Base-by-base conservation (phyloP, 768 basidiomycete genomes). In the Xerocomellus intermedius region DNA sequence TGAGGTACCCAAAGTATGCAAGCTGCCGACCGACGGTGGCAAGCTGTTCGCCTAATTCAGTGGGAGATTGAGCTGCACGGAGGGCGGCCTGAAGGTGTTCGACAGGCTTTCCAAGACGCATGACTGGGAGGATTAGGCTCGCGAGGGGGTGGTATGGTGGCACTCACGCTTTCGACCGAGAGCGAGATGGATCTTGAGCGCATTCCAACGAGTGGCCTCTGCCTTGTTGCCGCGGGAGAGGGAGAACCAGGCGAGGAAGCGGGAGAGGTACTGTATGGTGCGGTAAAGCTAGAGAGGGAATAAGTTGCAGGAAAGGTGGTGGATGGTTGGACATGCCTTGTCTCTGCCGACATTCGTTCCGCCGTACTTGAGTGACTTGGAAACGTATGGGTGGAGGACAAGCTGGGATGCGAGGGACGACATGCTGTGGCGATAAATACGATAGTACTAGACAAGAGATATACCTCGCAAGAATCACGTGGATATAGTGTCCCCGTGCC, bases 41-140 rank as follows among this genome's bases (percentile, higher is more conserved):
- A 52, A 94, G 75, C 58, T 87, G 87, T 67, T 98, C 91, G 12
- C 79, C 73, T 1, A 85, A 61, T 52, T 85, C 80, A 7, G 78
- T 78, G 5, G 82, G 58, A 1, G 80, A 68, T 26, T 85, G 72
- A 4, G 84, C 75, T 19, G 89, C 86, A 48, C 86, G 86, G 42
- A 97, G 74, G 30, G 92, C 94, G 1, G 92, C 84, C 69, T 98
- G 96, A 7, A 95, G 77, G 73, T 97, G 93, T 68, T 99, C 97
- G 58, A 95, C 63, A 8, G 94, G 94, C 73, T 98, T 96, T 62
- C 94, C 93, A 50, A 99, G 77, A 16, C 97, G 85, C 79, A 98
- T 78, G 36, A 97, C 96, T 98, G 59, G 10, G 47, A 17, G 3
- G 43, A 42, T 62, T 3, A 56, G 62, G 17, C 14, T 24, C 32